Percentiles rank a stretch among this genome's conserved stretches.
phyloP scores from a whole-genome alignment of 2,329 filamentous ascomycete species.

The Fusarium sp. region DNA sequence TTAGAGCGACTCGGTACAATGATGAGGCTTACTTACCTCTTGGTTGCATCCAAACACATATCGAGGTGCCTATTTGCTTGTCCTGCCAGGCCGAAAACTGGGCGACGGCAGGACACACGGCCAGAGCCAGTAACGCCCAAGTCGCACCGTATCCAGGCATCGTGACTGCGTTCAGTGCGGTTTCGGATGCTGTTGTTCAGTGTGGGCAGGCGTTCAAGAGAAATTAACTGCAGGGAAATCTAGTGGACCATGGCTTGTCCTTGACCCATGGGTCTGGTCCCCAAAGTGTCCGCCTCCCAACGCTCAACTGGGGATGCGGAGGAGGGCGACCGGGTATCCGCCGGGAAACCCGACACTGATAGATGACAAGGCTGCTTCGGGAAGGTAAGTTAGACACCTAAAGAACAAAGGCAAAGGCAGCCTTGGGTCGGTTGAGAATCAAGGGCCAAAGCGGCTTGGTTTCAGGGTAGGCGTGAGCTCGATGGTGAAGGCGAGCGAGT shows the following conservation, averaged over 20 bases:
- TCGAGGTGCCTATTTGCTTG: slow-evolving; percentile 63
- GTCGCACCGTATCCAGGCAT: slow-evolving; percentile 23
- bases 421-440: slow-evolving; percentile 10
- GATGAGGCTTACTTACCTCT: slow-evolving; percentile 48
- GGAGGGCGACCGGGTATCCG: slow-evolving; percentile 4
- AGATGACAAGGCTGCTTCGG: slow-evolving; percentile 7
- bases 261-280: slow-evolving; percentile 13
- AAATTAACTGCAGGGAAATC: slow-evolving; percentile 28
- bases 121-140: slow-evolving; percentile 32
- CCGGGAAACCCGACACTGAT: background rate
- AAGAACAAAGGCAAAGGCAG: slow-evolving; percentile 26
- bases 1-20: slow-evolving; percentile 30
- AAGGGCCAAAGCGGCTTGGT: slow-evolving; percentile 12
- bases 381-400: slow-evolving; percentile 16
- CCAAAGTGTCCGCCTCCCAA: slow-evolving; percentile 14
- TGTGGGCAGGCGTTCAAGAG: slow-evolving; percentile 19
- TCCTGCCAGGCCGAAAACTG: slow-evolving; percentile 59
- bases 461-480: background rate
- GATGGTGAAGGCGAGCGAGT: slow-evolving; percentile 1
- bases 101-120: slow-evolving; percentile 40
- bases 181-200: slow-evolving; percentile 15
- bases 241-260: slow-evolving; percentile 39
- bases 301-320: background rate
- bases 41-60: slow-evolving; percentile 64
- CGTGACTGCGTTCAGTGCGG: slow-evolving; percentile 24